A percentile compares a stretch with the other conserved stretches of the same genome.
Conservation (phyloP, 2,329 filamentous ascomycete species). For the Onygenales sp. region DNA sequence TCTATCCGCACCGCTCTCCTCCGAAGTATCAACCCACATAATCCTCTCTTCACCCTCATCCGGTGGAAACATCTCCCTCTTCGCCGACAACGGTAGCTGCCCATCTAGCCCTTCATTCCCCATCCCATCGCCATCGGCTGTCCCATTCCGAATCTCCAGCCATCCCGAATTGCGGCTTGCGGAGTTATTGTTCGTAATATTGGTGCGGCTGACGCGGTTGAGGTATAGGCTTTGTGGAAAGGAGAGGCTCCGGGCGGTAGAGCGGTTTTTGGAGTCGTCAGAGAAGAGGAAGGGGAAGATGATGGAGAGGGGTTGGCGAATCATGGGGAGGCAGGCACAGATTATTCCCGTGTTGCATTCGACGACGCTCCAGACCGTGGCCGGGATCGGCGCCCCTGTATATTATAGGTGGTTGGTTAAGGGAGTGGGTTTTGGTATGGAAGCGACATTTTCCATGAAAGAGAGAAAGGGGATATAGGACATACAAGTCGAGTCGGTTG, state of each 20-base stretch:
- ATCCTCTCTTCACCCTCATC: background rate
- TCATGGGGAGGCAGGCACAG: constrained; percentile 31
- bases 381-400: constrained; percentile 19
- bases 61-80: background rate
- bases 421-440: background rate
- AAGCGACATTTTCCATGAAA: too few relatives aligned
- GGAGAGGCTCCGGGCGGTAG: background rate
- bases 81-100: background rate
- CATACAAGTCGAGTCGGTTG: constrained; percentile 10
- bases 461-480: background rate
- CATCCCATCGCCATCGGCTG: too few relatives aligned
- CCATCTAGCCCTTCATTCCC: too few relatives aligned
- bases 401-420: constrained; percentile 7
- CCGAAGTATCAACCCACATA: background rate
- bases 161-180: background rate
- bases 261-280: background rate
- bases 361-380: constrained; percentile 29
- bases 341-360: constrained; percentile 28
- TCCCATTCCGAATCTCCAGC: background rate
- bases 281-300: constrained; percentile 12
- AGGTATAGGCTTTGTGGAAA: background rate
- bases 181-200: background rate
- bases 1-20: background rate
- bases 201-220: background rate
- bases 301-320: constrained; percentile 20